phyloP scores from a whole-genome alignment of 495 filamentous ascomycete genomes.

The Penicillium manginii region DNA sequence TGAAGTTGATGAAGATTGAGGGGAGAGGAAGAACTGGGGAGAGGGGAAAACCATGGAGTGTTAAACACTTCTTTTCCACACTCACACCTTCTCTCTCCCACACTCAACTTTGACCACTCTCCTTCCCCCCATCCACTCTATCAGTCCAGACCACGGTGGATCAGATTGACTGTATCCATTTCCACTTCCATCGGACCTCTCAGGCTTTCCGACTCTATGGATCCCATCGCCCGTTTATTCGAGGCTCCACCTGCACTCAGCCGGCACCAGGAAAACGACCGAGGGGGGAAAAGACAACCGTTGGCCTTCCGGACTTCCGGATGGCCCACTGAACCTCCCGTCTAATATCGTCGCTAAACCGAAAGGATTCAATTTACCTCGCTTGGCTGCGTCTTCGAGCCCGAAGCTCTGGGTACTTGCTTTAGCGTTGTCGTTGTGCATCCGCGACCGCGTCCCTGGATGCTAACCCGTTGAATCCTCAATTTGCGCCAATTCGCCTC shows the following conservation, averaged over 20 bases:
- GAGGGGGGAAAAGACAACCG: slow-evolving; percentile 22
- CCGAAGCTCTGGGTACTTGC: slow-evolving; percentile 5
- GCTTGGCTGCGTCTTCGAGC: slow-evolving; percentile 6
- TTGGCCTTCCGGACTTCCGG: slow-evolving; percentile 28
- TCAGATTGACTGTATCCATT: not conserved
- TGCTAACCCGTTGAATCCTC: not conserved
- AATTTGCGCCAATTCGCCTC: not conserved
- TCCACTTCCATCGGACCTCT: slow-evolving; percentile 9
- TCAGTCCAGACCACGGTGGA: slow-evolving; percentile 5
- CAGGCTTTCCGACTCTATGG: slow-evolving; percentile 5
- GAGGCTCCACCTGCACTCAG: slow-evolving; percentile 28
- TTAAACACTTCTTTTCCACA: not conserved
- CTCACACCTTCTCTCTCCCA: not conserved
- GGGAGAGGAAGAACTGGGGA: slow-evolving; percentile 5
- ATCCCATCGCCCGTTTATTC: slow-evolving; percentile 18
- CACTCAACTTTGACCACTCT: not conserved
- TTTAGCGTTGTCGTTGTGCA: slow-evolving; percentile 1
- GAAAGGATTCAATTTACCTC: slow-evolving; percentile 5
- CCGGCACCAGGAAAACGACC: slow-evolving; percentile 12
- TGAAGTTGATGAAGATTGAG: not conserved
- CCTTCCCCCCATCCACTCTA: slow-evolving; percentile 4
- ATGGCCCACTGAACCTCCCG: slow-evolving; percentile 13
- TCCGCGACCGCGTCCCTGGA: slow-evolving; percentile 4
- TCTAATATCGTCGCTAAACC: slow-evolving; percentile 10
- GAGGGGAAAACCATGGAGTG: no score